A percentile compares a stretch with the other conserved stretches of the same genome.
These are phyloP conservation scores for Canariomyces notabilis DNA, from an alignment of 2,329 filamentous ascomycete genomes.

Conservation along the genomic window DNA sequence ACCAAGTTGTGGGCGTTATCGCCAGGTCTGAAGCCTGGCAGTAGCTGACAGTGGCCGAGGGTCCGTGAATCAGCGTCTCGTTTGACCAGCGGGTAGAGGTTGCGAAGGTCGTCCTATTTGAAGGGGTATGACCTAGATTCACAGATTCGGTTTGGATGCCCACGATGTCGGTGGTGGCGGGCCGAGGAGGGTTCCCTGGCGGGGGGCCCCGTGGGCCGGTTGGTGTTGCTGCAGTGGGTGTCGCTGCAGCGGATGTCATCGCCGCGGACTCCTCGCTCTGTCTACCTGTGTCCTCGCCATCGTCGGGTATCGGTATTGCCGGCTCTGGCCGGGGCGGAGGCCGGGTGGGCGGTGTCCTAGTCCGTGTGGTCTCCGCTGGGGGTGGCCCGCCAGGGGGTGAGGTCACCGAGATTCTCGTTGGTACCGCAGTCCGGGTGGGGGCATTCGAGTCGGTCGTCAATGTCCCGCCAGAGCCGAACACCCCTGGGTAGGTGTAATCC, in stretches of 20 bases:
- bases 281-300: neutral
- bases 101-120: constrained; percentile 10
- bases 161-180: neutral
- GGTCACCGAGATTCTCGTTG: constrained; percentile 13
- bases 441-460: constrained; percentile 20
- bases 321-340: neutral
- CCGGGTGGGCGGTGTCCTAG: constrained; percentile 1
- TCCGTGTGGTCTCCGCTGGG: constrained; percentile 10
- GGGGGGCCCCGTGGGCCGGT: neutral
- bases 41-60: constrained; percentile 13
- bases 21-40: constrained; percentile 23
- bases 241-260: neutral
- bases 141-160: constrained; percentile 2
- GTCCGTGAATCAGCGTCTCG: constrained; percentile 6
- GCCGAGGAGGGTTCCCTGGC: neutral
- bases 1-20: constrained; percentile 32
- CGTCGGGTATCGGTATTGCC: neutral
- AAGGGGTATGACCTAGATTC: constrained; percentile 9
- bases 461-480: constrained; percentile 13
- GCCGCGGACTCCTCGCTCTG: neutral
- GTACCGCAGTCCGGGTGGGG: constrained; percentile 14
- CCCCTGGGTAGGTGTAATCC: constrained; percentile 17
- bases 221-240: neutral
- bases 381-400: constrained; percentile 15
- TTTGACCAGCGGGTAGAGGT: constrained; percentile 9